Evolutionary conservation across 192 early-diverging fungal genomes (phyloP), one percentile per base, ranked within the genome.

Genomic region (Allomyces arbusculus): DNA sequence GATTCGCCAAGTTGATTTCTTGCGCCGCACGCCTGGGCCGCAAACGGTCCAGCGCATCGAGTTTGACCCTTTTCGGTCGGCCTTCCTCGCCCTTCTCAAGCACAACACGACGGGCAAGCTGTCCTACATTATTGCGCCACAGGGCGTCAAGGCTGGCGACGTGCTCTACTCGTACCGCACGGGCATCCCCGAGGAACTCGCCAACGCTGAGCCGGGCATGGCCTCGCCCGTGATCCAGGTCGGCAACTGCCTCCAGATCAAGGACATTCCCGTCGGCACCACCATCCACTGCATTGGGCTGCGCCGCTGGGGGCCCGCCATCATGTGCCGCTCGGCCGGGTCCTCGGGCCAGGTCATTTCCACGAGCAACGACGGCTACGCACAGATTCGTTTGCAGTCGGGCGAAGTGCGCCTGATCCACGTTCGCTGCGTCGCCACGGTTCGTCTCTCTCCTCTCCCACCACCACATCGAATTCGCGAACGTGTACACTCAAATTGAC

Each of bases 191-290:
- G 63, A 63, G 22, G 45, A 70, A 0, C 67, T 82, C 19, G 58
- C 80, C 4, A 70, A 74, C 24, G 68, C 74, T 20, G 67, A 76
- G 67, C 65, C 78, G 63, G 50, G 50, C 12, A 58, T n/a, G 50
- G 50, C 50, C 16, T 70, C 75, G 10, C 69, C 76, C 23, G 73
- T 74, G 1, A 74, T 95, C 67, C 86, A 87, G 66, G 78, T 82
- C 22, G 95, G 95, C 62, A 98, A 94, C 75, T 91, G 89, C 73
- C 77, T 98, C 75, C 85, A 82, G 20, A 73, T 98, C 45, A 83
- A 82, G 69, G 87, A 91, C 74, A 91, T 95, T 68, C 95, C 95
- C 23, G 89, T 92, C 25, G 95, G 95, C 66, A 91, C 88, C 20
- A 78, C 81, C 63, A 81, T 98, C 62, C 90, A 93, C 77, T 87